A percentile compares a stretch with the other conserved stretches of the same genome.
Conservation (phyloP, 2,329 filamentous ascomycete species). For the Passalora sequoiae region DNA sequence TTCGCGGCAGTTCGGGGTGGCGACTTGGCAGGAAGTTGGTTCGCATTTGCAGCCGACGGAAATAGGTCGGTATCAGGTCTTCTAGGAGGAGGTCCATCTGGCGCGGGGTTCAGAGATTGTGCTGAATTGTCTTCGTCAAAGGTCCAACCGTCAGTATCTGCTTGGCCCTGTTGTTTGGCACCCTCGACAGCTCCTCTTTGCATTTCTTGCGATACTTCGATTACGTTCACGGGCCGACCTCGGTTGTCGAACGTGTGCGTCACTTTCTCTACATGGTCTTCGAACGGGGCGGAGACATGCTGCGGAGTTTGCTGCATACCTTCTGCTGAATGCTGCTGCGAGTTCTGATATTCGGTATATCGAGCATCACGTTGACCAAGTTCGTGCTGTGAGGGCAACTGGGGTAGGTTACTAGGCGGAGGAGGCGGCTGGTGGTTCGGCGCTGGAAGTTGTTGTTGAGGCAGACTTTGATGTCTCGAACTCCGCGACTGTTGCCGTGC, state of each 20-base stretch:
- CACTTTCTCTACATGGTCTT: conserved; percentile 55
- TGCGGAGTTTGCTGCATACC: conserved; percentile 22
- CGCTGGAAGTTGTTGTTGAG: conserved; percentile 38
- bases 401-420: conserved; percentile 30
- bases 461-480: conserved; percentile 30
- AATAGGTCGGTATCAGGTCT: conserved; percentile 85
- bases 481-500: conserved; percentile 52
- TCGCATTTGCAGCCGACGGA: conserved; percentile 59
- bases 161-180: conserved; percentile 17
- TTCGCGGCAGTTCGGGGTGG: conserved; percentile 61
- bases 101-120: conserved; percentile 40
- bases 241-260: conserved; percentile 56
- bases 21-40: conserved; percentile 70
- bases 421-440: conserved; percentile 59
- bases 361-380: conserved; percentile 14
- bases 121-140: conserved; percentile 69
- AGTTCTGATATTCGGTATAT: conserved; percentile 37
- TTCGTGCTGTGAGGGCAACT: conserved; percentile 19
- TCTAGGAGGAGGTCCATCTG: conserved; percentile 51
- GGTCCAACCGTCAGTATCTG: conserved; percentile 72
- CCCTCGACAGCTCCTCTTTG: background rate
- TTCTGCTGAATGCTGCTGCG: conserved; percentile 34
- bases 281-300: conserved; percentile 34
- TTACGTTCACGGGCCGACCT: conserved; percentile 49
- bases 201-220: conserved; percentile 22